Evolutionary conservation across 2,329 filamentous ascomycete species (phyloP), one percentile per base, ranked within the genome.

Genomic region (Clonostachys solani): DNA sequence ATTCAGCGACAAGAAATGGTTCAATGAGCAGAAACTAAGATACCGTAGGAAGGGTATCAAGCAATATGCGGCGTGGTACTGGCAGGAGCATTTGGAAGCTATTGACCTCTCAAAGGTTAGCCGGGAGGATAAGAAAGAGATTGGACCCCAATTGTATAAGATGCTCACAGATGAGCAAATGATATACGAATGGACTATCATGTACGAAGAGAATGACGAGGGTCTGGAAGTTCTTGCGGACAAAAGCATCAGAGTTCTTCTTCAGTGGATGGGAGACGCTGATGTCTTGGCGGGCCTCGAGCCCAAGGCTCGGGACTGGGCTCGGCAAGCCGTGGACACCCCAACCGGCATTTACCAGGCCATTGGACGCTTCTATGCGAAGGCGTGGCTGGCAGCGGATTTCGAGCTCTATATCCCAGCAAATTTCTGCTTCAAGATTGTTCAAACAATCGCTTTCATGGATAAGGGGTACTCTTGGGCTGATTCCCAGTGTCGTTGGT

Each of bases 21-120:
- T 67, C 33, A 51, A 59, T 5, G 54, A 50, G 9, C 48, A 56
- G 5, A 52, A 62, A 1, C 52, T 67, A 1, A 56, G 58, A 0
- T 46, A 51, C 15, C 60, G 62, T 0, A 57, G 56, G 3, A 38
- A 38, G 36, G 36, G 36, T 18, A 62, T 67, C 17, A 65, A 57
- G 47, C 64, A 68, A 41, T 72, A 72, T 35, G 67, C 69, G 1
- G 68, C 68, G 0, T 71, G 69, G 69, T 72, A 72, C 47, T 72
- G 69, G 69, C 69, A 69, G 44, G 68, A 72, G 35, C 69, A 72
- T 50, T 46, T 71, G 12, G 60, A 60, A 0, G 60, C 59, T 1
- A 54, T 72, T 13, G 62, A 70, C 37, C 60, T 60, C 2, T 42
- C 49, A 0, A 50, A 50, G 0, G 53, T 69, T 1, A 50, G 59